Evolutionary conservation across 2,329 filamentous ascomycete genomes (phyloP).

Genomic region (Catunica adiposa): DNA sequence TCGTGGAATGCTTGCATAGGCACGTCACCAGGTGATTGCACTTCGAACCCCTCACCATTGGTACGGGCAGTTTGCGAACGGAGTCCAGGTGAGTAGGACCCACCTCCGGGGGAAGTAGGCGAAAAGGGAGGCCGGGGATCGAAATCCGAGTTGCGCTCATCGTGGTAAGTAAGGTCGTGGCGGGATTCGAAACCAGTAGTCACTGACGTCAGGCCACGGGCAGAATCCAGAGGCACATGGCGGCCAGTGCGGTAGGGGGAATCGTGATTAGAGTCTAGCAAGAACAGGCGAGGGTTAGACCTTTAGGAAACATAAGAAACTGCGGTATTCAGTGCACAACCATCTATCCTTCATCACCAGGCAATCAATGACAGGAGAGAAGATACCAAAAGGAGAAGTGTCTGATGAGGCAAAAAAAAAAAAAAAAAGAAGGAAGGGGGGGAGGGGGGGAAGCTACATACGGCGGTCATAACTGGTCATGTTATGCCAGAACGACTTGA

Average conservation of each 20-base stretch:
- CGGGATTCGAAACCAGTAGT: slow-evolving; percentile 82
- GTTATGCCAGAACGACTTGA: slow-evolving; percentile 89
- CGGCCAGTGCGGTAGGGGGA: slow-evolving; percentile 82
- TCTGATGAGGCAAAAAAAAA: neutral
- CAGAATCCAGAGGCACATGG: slow-evolving; percentile 75
- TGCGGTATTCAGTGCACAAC: no score
- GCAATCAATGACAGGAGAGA: no score
- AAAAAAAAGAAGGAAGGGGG: neutral
- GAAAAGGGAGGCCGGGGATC: slow-evolving; percentile 23
- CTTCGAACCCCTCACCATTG: slow-evolving; percentile 50
- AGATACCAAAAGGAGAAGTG: slow-evolving; percentile 5
- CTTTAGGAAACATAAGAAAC: neutral
- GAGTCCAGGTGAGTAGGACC: slow-evolving; percentile 81
- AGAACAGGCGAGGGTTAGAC: neutral
- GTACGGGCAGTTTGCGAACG: slow-evolving; percentile 58
- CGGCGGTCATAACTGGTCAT: slow-evolving; percentile 58
- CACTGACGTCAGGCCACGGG: slow-evolving; percentile 71
- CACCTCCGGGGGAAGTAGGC: slow-evolving; percentile 38
- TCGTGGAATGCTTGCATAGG: slow-evolving; percentile 94
- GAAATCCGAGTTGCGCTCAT: slow-evolving; percentile 30
- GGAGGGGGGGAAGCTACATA: no score
- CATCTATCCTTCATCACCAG: no score
- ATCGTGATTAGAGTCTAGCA: slow-evolving; percentile 72
- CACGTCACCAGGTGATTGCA: slow-evolving; percentile 63
- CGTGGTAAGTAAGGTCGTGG: slow-evolving; percentile 59